Evolutionary conservation across 2,329 filamentous ascomycete genomes (phyloP), one percentile per base, ranked within the genome.

Genomic region (Aureobasidium sp.): DNA sequence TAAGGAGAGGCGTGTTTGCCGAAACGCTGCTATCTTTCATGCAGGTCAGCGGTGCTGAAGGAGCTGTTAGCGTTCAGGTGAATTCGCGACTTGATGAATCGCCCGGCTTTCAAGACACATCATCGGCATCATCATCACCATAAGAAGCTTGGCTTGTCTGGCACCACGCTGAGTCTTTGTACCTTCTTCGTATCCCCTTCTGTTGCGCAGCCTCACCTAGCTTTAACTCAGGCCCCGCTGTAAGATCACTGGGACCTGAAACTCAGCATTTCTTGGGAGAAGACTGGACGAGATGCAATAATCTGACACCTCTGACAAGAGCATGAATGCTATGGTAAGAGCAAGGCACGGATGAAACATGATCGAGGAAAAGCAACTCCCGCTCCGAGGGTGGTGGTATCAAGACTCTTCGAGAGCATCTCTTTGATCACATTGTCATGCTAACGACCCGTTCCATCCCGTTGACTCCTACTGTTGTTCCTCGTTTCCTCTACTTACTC

Each of bases 401-500:
- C 51, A 36, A 41, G 15, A 27, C 9, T 13, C 20, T 20, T 20
- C 34, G 34, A 37, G 34, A 37, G 34, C 24, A 53, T 12, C n/a
- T 29, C 12, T 34, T 36, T 41, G 51, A 53, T 53, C 51, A 41
- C 51, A 53, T 53, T 48, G 37, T 47, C 55, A 48, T 48, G 41
- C 55, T 48, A 59, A 59, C 55, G 43, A 59, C 41, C 55, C 55
- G 55, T 59, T 59, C 41, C 55, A 59, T 46, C 29, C 55, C 55
- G 55, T 47, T 47, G 10, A 15, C 43, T 39, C 32, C 12, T 26
- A 44, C 53, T 59, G 41, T 41, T 36, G 37, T 57, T 59, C 52
- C 37, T 56, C 52, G 55, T 59, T 47, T 59, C 20, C 17, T 34
- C 29, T 32, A 41, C 41, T 41, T 57, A 24, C 53, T 46, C 39